phyloP scores from a whole-genome alignment of 2,329 filamentous ascomycete genomes.

The Aspergillus sp. region DNA sequence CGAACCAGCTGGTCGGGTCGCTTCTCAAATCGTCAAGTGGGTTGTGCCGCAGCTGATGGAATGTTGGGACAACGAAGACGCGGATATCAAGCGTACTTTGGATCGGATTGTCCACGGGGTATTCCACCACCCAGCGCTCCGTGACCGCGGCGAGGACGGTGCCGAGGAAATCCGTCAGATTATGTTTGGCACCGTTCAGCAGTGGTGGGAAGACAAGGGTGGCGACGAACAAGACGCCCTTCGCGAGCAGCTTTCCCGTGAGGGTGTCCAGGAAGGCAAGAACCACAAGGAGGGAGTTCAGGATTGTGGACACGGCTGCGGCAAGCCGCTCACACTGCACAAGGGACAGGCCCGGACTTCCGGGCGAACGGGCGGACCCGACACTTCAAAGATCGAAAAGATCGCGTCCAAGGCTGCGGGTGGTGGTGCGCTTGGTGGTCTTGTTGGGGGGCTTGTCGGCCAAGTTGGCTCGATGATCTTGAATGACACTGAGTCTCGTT shows the following conservation, averaged over 20 bases:
- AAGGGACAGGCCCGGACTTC: constrained; percentile 44
- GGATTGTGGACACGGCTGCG: constrained; percentile 82
- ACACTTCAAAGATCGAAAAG: constrained; percentile 43
- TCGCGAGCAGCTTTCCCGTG: constrained; percentile 70
- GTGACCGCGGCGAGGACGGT: constrained; percentile 66
- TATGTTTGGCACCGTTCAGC: constrained; percentile 76
- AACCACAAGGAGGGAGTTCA: constrained; percentile 86
- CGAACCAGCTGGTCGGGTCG: constrained; percentile 79
- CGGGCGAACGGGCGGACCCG: constrained; percentile 15
- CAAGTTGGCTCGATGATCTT: constrained; percentile 61
- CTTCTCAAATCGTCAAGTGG: constrained; percentile 76
- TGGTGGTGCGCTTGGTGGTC: constrained; percentile 64
- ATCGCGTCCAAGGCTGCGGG: constrained; percentile 59
- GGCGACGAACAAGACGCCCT: constrained; percentile 64
- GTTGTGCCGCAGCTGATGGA: constrained; percentile 85
- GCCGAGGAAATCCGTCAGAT: constrained; percentile 67
- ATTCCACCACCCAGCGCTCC: constrained; percentile 83
- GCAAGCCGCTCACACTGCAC: constrained; percentile 73
- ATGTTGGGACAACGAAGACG: constrained; percentile 75
- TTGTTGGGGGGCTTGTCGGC: constrained; percentile 67
- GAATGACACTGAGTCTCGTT: constrained; percentile 41
- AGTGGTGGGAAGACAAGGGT: constrained; percentile 75
- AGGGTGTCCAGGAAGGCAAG: constrained; percentile 70
- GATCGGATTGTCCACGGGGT: constrained; percentile 77
- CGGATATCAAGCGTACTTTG: constrained; percentile 67